phyloP scores from a whole-genome alignment of 805 yeast genomes.

The Candida orba region DNA sequence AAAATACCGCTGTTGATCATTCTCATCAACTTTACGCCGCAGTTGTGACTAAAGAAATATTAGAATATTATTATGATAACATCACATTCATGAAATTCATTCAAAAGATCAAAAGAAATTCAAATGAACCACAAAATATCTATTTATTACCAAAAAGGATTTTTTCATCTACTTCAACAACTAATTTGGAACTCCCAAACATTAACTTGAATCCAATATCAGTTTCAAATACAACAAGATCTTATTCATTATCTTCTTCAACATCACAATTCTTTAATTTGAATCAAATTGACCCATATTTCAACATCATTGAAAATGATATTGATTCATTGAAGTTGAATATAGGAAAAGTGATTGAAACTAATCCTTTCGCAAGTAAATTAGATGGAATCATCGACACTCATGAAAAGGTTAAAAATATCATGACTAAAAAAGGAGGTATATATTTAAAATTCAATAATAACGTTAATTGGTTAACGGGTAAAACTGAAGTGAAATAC shows the following conservation, averaged over 20 bases:
- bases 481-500: slow-evolving; percentile 18
- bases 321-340: slow-evolving; percentile 18
- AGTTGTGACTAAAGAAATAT: slow-evolving; percentile 31
- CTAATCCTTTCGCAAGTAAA: slow-evolving; percentile 10
- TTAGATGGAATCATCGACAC: slow-evolving; percentile 8
- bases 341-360: slow-evolving; percentile 5
- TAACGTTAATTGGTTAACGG: slow-evolving; percentile 20
- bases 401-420: slow-evolving; percentile 2
- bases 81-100: slow-evolving; percentile 53
- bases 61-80: slow-evolving; percentile 61
- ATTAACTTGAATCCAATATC: not conserved
- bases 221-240: slow-evolving; percentile 7
- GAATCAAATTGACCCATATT: slow-evolving; percentile 29
- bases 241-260: slow-evolving; percentile 19
- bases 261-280: slow-evolving; percentile 20
- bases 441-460: slow-evolving; percentile 27
- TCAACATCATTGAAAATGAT: slow-evolving; percentile 26
- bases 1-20: slow-evolving; percentile 33
- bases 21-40: slow-evolving; percentile 18
- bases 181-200: slow-evolving; percentile 14
- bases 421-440: slow-evolving; percentile 24
- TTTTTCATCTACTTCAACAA: slow-evolving; percentile 20
- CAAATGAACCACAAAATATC: slow-evolving; percentile 1
- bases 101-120: slow-evolving; percentile 30
- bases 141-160: slow-evolving; percentile 18